Evolutionary conservation across 1,284 basidiomycete genomes (phyloP).

Genomic region (Xerocomus cyaneibrunnescens): DNA sequence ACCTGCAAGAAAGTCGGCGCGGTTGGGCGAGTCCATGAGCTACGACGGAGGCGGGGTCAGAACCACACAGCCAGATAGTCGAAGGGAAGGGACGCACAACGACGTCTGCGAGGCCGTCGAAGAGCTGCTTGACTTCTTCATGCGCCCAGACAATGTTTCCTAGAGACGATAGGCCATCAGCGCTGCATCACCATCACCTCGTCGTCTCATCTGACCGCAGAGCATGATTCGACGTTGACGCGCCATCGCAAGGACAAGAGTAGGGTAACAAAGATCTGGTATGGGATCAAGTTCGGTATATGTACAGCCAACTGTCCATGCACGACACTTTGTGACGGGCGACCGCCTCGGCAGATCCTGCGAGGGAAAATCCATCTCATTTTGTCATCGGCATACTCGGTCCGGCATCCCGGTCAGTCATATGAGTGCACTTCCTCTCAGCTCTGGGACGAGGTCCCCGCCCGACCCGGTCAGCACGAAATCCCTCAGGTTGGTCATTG

Average conservation of each 20-base stretch:
- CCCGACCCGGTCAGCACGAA: conserved; percentile 63
- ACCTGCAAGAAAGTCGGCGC: conserved; percentile 67
- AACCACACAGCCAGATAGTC: background rate
- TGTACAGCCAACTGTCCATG: background rate
- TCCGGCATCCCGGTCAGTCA: background rate
- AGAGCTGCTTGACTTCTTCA: conserved; percentile 66
- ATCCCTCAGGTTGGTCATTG: conserved; percentile 67
- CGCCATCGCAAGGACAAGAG: too few relatives aligned
- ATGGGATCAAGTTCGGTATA: background rate
- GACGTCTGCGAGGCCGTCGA: conserved; percentile 69
- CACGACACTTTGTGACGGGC: background rate
- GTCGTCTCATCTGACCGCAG: conserved; percentile 23
- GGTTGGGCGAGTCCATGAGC: conserved; percentile 65
- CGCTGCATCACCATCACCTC: background rate
- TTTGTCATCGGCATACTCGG: background rate
- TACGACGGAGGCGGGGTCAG: conserved; percentile 33
- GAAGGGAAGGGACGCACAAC: conserved; percentile 52
- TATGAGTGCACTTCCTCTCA: conserved; percentile 17
- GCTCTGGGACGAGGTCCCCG: conserved; percentile 64
- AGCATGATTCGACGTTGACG: conserved; percentile 26
- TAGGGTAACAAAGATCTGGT: too few relatives aligned
- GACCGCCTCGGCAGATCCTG: background rate
- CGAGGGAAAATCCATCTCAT: background rate
- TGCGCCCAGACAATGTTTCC: conserved; percentile 80
- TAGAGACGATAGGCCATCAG: conserved; percentile 27